These are phyloP conservation scores for Xerocomellus dryophilus DNA, from an alignment of 768 basidiomycete species.

Conservation along the genomic window DNA sequence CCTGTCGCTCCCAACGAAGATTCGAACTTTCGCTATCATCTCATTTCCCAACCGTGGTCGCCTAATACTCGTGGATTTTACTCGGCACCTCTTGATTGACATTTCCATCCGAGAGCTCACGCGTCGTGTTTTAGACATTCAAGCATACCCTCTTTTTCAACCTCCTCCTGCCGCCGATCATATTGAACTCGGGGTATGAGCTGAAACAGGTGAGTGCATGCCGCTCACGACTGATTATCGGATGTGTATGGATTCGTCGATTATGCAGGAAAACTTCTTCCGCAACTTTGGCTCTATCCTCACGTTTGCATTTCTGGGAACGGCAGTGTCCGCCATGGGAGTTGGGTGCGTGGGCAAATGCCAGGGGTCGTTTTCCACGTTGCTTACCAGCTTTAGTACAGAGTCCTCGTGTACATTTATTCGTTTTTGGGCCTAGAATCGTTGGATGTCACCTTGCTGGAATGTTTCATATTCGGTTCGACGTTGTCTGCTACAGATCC, in stretches of 20 bases:
- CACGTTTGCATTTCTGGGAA: slow-evolving; percentile 90
- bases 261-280: slow-evolving; percentile 89
- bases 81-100: not conserved
- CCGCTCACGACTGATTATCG: not conserved
- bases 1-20: not conserved
- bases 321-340: slow-evolving; percentile 93
- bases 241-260: not conserved
- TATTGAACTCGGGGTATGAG: slow-evolving; percentile 96
- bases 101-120: slow-evolving; percentile 1
- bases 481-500: slow-evolving; percentile 97
- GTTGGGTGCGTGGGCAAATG: slow-evolving; percentile 67
- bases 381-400: slow-evolving; percentile 55
- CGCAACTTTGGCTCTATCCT: slow-evolving; percentile 96
- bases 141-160: slow-evolving; percentile 98
- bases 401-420: slow-evolving; percentile 91
- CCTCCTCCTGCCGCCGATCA: slow-evolving; percentile 95
- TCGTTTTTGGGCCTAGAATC: slow-evolving; percentile 91
- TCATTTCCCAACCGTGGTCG: not conserved
- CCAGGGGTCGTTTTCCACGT: not conserved
- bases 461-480: slow-evolving; percentile 95
- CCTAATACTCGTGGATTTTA: not conserved
- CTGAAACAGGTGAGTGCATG: slow-evolving; percentile 75
- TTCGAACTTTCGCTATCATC: no score
- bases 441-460: slow-evolving; percentile 78
- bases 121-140: slow-evolving; percentile 65